A percentile compares a stretch with the other conserved stretches of the same genome.
Evolutionary conservation across 2,329 filamentous ascomycete genomes (phyloP).

Genomic region (Graphilbum sp.): DNA sequence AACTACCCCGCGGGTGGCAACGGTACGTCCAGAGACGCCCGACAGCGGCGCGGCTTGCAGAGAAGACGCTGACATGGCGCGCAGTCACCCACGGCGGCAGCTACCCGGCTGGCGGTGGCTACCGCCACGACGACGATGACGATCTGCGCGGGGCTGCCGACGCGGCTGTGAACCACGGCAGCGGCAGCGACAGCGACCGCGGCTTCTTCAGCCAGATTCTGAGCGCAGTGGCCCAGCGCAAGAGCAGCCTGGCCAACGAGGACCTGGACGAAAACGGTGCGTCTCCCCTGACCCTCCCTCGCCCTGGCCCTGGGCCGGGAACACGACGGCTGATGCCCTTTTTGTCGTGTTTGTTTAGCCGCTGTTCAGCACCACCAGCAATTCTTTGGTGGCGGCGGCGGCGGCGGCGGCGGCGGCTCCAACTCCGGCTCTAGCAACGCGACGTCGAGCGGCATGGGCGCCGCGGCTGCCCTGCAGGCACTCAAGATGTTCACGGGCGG

Average conservation of each 20-base stretch:
- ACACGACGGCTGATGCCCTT: too few relatives aligned
- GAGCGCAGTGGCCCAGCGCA: constrained; percentile 30
- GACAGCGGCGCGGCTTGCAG: too few relatives aligned
- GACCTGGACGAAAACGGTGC: constrained; percentile 33
- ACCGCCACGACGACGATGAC: constrained; percentile 25
- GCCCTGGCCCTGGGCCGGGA: too few relatives aligned
- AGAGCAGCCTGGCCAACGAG: constrained; percentile 28
- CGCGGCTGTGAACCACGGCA: constrained; percentile 25
- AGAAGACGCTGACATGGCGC: too few relatives aligned
- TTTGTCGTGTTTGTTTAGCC: constrained; percentile 30
- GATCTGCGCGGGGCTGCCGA: constrained; percentile 31
- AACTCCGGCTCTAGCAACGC: constrained; percentile 28
- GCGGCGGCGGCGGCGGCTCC: constrained; percentile 26
- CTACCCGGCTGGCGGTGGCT: constrained; percentile 17
- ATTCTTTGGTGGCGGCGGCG: constrained; percentile 40
- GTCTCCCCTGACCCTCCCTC: too few relatives aligned
- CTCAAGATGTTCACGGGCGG: constrained; percentile 54
- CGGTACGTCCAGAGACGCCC: too few relatives aligned
- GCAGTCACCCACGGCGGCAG: constrained; percentile 15
- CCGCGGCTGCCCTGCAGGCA: constrained; percentile 66
- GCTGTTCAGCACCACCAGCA: constrained; percentile 62
- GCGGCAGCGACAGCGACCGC: constrained; percentile 30
- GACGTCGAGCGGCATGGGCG: constrained; percentile 40
- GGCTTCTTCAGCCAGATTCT: constrained; percentile 34
- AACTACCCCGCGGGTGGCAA: too few relatives aligned